A percentile compares a stretch with the other conserved stretches of the same genome.
These are phyloP conservation scores for Penicillium coprophilum DNA, from an alignment of 495 filamentous ascomycete species.

Conservation along the genomic window DNA sequence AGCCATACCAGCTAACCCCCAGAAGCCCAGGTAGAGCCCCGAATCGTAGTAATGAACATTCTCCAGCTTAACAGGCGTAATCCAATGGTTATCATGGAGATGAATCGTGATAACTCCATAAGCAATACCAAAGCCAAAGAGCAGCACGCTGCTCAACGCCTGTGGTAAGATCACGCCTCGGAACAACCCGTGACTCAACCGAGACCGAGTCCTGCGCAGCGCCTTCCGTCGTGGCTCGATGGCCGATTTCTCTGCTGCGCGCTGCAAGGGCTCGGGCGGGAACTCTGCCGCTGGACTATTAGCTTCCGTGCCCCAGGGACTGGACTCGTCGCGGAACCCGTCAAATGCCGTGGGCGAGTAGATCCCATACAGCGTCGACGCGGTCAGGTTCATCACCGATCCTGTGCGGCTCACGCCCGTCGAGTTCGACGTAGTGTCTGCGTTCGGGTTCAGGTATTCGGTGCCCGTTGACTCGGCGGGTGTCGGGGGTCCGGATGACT, in stretches of 20 bases:
- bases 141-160: constrained; percentile 55
- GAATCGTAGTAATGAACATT: constrained; percentile 57
- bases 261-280: constrained; percentile 28
- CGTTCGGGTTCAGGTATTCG: constrained; percentile 34
- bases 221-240: constrained; percentile 32
- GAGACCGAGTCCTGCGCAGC: constrained; percentile 37
- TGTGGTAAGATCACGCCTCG: constrained; percentile 47
- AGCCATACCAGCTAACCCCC: constrained; percentile 75
- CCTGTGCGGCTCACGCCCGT: constrained; percentile 58
- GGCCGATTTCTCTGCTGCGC: constrained; percentile 27
- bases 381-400: constrained; percentile 83
- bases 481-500: constrained; percentile 52
- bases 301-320: constrained; percentile 71
- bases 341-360: constrained; percentile 68
- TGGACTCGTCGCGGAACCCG: constrained; percentile 49
- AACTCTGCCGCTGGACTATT: constrained; percentile 53
- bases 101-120: constrained; percentile 87
- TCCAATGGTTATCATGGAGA: constrained; percentile 66
- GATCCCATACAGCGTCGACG: constrained; percentile 87
- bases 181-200: constrained; percentile 44
- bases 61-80: constrained; percentile 62
- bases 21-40: constrained; percentile 70
- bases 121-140: constrained; percentile 79
- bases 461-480: constrained; percentile 41
- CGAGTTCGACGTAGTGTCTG: constrained; percentile 28